Base-by-base conservation (phyloP, 2,329 filamentous ascomycete genomes). In the Alternaria sp. region DNA sequence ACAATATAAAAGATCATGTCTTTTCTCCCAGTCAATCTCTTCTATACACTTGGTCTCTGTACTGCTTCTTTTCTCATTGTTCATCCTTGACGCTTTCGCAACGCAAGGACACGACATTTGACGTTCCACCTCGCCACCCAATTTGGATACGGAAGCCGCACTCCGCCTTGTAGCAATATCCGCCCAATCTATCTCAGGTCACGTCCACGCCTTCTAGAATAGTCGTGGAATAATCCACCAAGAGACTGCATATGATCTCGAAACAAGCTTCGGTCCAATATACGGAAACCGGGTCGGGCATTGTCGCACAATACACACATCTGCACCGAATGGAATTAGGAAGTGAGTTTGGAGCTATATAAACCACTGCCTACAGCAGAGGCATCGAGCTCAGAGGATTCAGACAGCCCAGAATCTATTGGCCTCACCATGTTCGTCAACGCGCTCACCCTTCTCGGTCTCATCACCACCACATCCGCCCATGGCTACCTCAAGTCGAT, bases 401-500 rank as follows among this genome's bases (percentile, higher is more conserved):
- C 18, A 48, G 8, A 48, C 18, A 38, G 34, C 34, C 4, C 7
- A 38, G n/a, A 18, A 9, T 18, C n/a, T 18, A n/a, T 9, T 4
- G 20, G 4, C 18, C 9, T 22, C 44, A 22, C 12, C 18, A 48
- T 48, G 44, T 34, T 48, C 28, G 30, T 34, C 18, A 20, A 30
- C 14, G 18, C 28, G 11, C 30, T 48, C 5, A 32, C 28, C 2
- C 28, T 48, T 11, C 44, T 48, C 28, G 44, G 44, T 14, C 20
- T 48, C 18, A 14, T 48, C 18, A 34, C 44, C 18, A 30, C 44
- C 44, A 18, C 28, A 22, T 48, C 44, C 18, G 44, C 44, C 22
- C 44, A 48, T 28, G 65, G 65, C 16, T 69, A 58, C 26, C 54
- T 67, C 5, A 68, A 68, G 47, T 61, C 56, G 22, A 61, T 69